phyloP scores from a whole-genome alignment of 148 eudicot genomes.

The Nepenthes gracilis region DNA sequence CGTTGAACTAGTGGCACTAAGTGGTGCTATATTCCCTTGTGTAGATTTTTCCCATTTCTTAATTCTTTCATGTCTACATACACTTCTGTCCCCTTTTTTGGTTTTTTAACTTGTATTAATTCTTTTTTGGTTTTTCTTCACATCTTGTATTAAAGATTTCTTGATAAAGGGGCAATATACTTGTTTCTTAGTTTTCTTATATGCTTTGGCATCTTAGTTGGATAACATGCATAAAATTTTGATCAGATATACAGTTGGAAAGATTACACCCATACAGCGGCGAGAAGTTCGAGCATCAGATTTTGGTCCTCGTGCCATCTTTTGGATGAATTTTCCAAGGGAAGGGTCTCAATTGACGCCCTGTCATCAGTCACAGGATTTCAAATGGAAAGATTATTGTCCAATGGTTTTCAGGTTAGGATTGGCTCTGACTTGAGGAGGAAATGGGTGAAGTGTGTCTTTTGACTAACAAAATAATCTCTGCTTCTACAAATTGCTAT shows the following conservation, averaged over 20 bases:
- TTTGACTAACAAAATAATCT: neutral
- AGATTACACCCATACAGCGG: slow-evolving; percentile 92
- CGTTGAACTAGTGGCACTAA: no score
- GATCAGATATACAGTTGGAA: slow-evolving; percentile 93
- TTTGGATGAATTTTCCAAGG: slow-evolving; percentile 94
- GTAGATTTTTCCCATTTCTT: no score
- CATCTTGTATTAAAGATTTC: no score
- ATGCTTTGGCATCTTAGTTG: slow-evolving; percentile 4
- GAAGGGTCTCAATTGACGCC: slow-evolving; percentile 96
- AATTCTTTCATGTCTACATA: no score
- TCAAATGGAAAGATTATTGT: slow-evolving; percentile 95
- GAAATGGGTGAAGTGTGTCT: neutral
- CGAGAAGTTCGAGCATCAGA: slow-evolving; percentile 80
- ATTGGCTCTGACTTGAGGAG: slow-evolving; percentile 4
- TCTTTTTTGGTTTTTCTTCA: no score
- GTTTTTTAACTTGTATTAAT: no score
- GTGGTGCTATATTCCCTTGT: no score
- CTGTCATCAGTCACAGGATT: slow-evolving; percentile 87
- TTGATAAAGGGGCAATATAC: no score
- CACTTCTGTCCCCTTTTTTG: no score
- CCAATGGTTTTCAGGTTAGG: slow-evolving; percentile 99
- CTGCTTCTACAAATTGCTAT: no score
- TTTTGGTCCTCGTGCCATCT: slow-evolving; percentile 90
- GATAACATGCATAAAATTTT: slow-evolving; percentile 24
- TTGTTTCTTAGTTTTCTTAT: neutral